Conservation (phyloP, 148 eudicot species). For the Cornus kousa region DNA sequence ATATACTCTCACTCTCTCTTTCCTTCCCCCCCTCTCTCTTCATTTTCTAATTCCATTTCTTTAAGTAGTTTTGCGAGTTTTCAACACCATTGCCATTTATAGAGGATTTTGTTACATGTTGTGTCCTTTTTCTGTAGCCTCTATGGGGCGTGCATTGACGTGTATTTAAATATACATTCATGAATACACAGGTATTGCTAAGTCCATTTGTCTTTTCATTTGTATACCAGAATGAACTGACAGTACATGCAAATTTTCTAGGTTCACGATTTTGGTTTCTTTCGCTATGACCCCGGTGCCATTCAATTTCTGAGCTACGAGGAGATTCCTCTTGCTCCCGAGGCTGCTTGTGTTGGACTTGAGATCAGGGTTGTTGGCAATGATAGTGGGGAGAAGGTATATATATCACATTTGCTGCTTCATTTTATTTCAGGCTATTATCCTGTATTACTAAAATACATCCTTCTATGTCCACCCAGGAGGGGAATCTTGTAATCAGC, state of each 20-base stretch:
- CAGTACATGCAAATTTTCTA: slow-evolving; percentile 19
- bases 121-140: background rate
- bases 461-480: background rate
- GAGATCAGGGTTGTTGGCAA: slow-evolving; percentile 99
- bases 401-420: background rate
- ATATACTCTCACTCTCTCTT: too few relatives aligned
- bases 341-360: slow-evolving; percentile 94
- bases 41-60: background rate
- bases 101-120: background rate
- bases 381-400: slow-evolving; percentile 99
- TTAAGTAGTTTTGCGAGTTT: background rate
- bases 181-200: background rate
- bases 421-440: background rate
- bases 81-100: background rate
- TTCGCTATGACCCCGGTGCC: slow-evolving; percentile 85
- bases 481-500: slow-evolving; percentile 5
- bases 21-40: background rate
- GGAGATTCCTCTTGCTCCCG: slow-evolving; percentile 98
- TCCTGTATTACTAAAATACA: background rate
- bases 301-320: slow-evolving; percentile 86
- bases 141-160: background rate
- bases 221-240: slow-evolving; percentile 9
- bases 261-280: slow-evolving; percentile 99
- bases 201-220: background rate
- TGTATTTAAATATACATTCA: too few relatives aligned